Base-by-base conservation (phyloP, 2,329 filamentous ascomycete genomes). In the Clarireedia monteithiana region DNA sequence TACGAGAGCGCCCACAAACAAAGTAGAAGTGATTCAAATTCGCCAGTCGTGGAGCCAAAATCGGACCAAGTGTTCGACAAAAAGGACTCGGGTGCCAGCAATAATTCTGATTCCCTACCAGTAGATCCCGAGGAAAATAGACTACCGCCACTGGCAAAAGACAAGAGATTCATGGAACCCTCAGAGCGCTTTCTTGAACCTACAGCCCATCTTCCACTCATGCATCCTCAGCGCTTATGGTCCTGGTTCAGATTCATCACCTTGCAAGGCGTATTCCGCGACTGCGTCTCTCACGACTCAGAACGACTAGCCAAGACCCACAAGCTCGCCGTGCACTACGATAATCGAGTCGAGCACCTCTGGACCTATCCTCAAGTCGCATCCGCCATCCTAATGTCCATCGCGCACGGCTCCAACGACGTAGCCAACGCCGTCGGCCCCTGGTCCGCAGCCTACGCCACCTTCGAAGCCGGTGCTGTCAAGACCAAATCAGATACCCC, bases 351-450 rank as follows among this genome's bases (percentile, higher is more conserved):
- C 53, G 84, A 88, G 72, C 80, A 86, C 69, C 69, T 70, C 36
- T 76, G 74, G 62, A 74, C 77, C 4, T 79, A 79, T 63, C 69
- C 79, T 48, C 77, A 80, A 65, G 67, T 79, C 55, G 63, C 79
- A n/a, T 54, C 52, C 27, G 44, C 52, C 2, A 54, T 49, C 36
- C 39, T 54, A 10, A 54, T 54, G 52, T 76, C 74, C 1, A 75
- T 76, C 58, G 77, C 77, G 4, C 77, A 90, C 74, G 86, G 86
- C 56, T 84, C 86, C 70, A 89, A 89, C 69, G 86, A 90, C 64
- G 83, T 89, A 53, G 84, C 83, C 23, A 87, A 87, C 73, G 79
- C 84, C 1, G 83, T 81, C 61, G 84, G 83, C 46, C 78, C 80
- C 58, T 87, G 83, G 83, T 83, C 84, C 50, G 83, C 78, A 61